A percentile compares a stretch with the other conserved stretches of the same genome.
Evolutionary conservation across 73 alveolate genomes (phyloP).

Genomic region (Paramecium tetraurelia): DNA sequence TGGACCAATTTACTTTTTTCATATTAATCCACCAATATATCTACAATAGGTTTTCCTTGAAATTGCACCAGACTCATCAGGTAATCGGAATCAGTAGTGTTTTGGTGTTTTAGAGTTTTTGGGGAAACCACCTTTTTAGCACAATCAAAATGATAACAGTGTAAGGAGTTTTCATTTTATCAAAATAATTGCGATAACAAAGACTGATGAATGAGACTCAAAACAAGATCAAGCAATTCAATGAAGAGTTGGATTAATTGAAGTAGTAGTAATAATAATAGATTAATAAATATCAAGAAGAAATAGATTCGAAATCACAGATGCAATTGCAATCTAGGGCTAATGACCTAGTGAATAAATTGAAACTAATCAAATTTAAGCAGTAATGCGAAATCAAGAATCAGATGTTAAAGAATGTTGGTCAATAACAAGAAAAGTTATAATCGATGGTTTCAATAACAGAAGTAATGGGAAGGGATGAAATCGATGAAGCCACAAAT

Average conservation of each 20-base stretch:
- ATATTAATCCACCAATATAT: background rate
- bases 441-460: background rate
- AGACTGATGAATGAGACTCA: background rate
- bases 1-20: background rate
- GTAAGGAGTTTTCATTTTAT: background rate
- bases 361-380: background rate
- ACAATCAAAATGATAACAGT: background rate
- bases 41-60: background rate
- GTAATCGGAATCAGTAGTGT: background rate
- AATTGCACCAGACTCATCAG: background rate
- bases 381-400: background rate
- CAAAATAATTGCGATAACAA: background rate
- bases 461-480: background rate
- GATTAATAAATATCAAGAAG: background rate
- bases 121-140: background rate
- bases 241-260: background rate
- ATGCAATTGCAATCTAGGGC: background rate
- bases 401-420: background rate
- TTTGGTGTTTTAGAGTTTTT: background rate
- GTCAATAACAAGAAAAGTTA: background rate
- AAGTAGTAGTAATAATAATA: background rate
- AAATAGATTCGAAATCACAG: background rate
- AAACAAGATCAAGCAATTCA: background rate
- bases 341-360: conserved; percentile 8
- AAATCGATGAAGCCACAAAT: background rate